A percentile compares a stretch with the other conserved stretches of the same genome.
Evolutionary conservation across 2,329 filamentous ascomycete species (phyloP).

Genomic region (Chalaropsis thielavioides): DNA sequence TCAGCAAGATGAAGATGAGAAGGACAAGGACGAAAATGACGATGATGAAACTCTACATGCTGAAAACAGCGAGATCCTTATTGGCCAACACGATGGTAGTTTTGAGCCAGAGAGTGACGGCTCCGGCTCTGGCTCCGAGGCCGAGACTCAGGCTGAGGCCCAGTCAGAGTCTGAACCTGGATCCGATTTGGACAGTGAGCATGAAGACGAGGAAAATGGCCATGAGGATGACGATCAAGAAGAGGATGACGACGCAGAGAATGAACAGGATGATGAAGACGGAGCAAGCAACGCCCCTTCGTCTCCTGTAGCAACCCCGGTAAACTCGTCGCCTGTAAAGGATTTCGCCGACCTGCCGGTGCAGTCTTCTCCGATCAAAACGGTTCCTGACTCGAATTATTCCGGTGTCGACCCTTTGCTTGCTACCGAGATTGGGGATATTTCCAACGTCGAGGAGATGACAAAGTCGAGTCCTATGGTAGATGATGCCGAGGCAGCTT

Average conservation of each 20-base stretch:
- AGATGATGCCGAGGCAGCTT: not conserved
- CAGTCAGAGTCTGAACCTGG: not conserved
- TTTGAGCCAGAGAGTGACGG: not conserved
- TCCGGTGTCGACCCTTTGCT: not conserved
- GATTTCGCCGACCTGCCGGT: not conserved
- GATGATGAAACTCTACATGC: not conserved
- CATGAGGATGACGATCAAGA: not conserved
- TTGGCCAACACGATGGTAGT: not conserved
- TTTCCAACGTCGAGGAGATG: not conserved
- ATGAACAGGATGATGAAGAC: not conserved
- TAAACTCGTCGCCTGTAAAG: not conserved
- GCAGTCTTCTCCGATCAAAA: not conserved
- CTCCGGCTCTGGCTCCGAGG: not conserved
- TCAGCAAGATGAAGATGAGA: slow-evolving; percentile 6
- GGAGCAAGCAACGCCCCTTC: not conserved
- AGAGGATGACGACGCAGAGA: not conserved
- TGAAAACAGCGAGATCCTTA: slow-evolving; percentile 13
- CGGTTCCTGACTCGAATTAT: not conserved
- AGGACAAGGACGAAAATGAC: slow-evolving; percentile 1
- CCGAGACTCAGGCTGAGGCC: not conserved
- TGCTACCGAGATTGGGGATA: not conserved
- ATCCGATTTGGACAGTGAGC: not conserved
- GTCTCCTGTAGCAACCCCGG: not conserved
- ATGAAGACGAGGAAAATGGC: not conserved
- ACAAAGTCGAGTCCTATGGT: not conserved